phyloP scores from a whole-genome alignment of 1,139 yeast genomes.

The Meyerozyma athensensis region DNA sequence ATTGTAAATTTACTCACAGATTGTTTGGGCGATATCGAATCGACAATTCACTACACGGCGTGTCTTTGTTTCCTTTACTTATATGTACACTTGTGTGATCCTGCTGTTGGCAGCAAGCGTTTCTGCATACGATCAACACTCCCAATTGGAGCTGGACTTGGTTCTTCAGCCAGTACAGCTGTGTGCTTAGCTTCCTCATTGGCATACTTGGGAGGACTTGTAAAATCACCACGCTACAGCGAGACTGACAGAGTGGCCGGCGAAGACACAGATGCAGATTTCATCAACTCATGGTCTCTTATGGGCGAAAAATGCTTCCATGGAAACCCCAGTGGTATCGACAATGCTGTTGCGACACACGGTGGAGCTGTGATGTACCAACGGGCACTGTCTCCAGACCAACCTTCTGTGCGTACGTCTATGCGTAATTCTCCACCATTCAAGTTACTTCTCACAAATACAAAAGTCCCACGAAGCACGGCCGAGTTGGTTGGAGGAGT shows the following conservation, averaged over 20 bases:
- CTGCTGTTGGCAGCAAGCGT: slow-evolving; percentile 43
- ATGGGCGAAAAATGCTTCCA: slow-evolving; percentile 94
- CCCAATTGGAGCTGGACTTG: slow-evolving; percentile 97
- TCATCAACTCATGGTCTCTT: slow-evolving; percentile 82
- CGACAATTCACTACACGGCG: slow-evolving; percentile 70
- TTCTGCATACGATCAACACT: slow-evolving; percentile 75
- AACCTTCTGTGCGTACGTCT: slow-evolving; percentile 57
- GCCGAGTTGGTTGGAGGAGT: slow-evolving; percentile 80
- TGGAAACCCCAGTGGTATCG: slow-evolving; percentile 97
- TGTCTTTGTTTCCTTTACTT: slow-evolving; percentile 82
- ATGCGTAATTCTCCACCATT: slow-evolving; percentile 75
- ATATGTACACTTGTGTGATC: slow-evolving; percentile 54
- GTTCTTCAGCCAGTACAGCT: slow-evolving; percentile 88
- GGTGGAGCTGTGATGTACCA: slow-evolving; percentile 96
- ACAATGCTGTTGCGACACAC: slow-evolving; percentile 90
- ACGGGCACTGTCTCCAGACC: slow-evolving; percentile 47
- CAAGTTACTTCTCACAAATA: slow-evolving; percentile 72
- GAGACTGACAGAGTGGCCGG: slow-evolving; percentile 26
- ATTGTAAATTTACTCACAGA: slow-evolving; percentile 46
- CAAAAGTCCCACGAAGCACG: slow-evolving; percentile 83
- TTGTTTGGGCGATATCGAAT: slow-evolving; percentile 41
- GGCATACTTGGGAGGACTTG: slow-evolving; percentile 56
- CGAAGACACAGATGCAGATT: slow-evolving; percentile 45
- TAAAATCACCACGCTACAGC: slow-evolving; percentile 28
- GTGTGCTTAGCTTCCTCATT: slow-evolving; percentile 82